Percentiles rank a stretch among this genome's conserved stretches.
Evolutionary conservation across 805 yeast genomes (phyloP).

Genomic region (Candida ortonii): DNA sequence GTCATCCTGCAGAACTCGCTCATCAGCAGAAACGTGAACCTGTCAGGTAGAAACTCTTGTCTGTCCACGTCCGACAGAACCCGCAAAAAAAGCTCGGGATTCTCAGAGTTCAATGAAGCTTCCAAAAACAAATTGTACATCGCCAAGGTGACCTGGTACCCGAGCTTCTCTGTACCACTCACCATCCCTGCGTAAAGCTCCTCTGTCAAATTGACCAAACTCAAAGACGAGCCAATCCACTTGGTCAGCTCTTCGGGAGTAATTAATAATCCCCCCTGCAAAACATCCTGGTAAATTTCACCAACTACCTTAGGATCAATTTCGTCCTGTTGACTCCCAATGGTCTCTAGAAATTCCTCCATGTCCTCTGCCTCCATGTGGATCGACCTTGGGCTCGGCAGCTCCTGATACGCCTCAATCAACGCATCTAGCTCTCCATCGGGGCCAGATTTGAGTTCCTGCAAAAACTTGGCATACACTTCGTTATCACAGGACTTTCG

Average conservation of each 20-base stretch:
- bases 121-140: conserved; percentile 18
- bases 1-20: conserved; percentile 12
- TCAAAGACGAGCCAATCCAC: conserved; percentile 15
- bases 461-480: conserved; percentile 12
- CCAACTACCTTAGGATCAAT: conserved; percentile 11
- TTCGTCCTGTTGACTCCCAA: conserved; percentile 11
- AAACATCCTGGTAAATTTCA: conserved; percentile 20
- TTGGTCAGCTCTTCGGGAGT: conserved; percentile 20
- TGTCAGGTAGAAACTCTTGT: conserved; percentile 17
- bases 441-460: conserved; percentile 5
- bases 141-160: conserved; percentile 14
- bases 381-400: conserved; percentile 21
- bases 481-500: conserved; percentile 11
- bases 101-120: conserved; percentile 15
- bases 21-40: conserved; percentile 19
- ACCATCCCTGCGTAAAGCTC: conserved; percentile 12
- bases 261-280: conserved; percentile 18
- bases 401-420: conserved; percentile 14
- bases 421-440: conserved; percentile 6
- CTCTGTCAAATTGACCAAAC: conserved; percentile 8
- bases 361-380: conserved; percentile 19
- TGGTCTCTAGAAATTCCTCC: conserved; percentile 19
- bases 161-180: conserved; percentile 11
- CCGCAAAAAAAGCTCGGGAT: conserved; percentile 15
- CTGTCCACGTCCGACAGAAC: conserved; percentile 17